Percentiles rank a stretch among this genome's conserved stretches.
These are phyloP conservation scores for Pezizomycotina sp. DNA, from an alignment of 2,329 filamentous ascomycete genomes.

Conservation along the genomic window DNA sequence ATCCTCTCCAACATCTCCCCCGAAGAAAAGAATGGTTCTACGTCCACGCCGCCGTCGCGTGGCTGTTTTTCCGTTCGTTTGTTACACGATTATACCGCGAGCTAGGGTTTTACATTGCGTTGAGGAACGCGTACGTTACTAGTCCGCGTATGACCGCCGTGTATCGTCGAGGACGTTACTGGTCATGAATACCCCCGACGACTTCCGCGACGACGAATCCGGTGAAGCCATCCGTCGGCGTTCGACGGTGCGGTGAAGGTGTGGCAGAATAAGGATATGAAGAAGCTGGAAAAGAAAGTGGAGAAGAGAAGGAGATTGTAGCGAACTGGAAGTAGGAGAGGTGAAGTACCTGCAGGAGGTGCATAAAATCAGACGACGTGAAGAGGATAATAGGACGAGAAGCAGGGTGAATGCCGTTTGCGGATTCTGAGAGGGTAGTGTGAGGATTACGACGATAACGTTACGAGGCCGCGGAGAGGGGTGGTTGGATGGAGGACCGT, in stretches of 20 bases:
- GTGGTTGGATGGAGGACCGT: too few relatives aligned
- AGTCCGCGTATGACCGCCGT: conserved; percentile 65
- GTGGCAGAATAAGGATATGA: conserved; percentile 66
- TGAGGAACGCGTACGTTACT: conserved; percentile 81
- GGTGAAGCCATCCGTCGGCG: conserved; percentile 54
- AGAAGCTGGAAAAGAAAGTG: conserved; percentile 63
- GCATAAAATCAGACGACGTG: too few relatives aligned
- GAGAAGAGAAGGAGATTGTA: conserved; percentile 65
- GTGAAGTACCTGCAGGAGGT: conserved; percentile 57
- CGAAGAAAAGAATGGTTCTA: conserved; percentile 52
- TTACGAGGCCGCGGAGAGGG: too few relatives aligned
- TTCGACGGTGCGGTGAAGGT: conserved; percentile 68
- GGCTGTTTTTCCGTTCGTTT: conserved; percentile 73
- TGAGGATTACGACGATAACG: too few relatives aligned
- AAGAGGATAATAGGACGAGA: too few relatives aligned
- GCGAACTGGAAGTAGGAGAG: conserved; percentile 69
- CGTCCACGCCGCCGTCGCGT: conserved; percentile 64
- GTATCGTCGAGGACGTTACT: conserved; percentile 83
- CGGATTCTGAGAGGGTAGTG: too few relatives aligned
- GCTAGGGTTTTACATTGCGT: conserved; percentile 77
- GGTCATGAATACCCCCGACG: conserved; percentile 64
- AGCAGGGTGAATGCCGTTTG: too few relatives aligned
- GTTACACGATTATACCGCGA: conserved; percentile 79
- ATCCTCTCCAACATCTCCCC: too few relatives aligned
- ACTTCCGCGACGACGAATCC: conserved; percentile 57